Evolutionary conservation across 2,329 filamentous ascomycete genomes (phyloP), one percentile per base, ranked within the genome.

Genomic region (Aureobasidium namibiae): DNA sequence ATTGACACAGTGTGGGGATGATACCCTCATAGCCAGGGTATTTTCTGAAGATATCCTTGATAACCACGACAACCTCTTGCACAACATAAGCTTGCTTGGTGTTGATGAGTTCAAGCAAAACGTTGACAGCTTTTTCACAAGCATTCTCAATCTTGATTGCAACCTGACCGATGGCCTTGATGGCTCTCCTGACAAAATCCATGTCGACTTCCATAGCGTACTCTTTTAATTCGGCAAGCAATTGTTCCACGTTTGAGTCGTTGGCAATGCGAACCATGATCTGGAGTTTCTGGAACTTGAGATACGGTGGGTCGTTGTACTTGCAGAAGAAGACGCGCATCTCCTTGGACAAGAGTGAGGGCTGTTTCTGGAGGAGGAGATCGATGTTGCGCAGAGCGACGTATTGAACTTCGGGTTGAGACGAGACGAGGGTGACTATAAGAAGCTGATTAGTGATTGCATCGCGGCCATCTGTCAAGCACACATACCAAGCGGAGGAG

Each of bases 251-350:
- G 70, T 97, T 99, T 70, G 87, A 88, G 66, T 96, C 92, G 75
- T 96, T 97, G 62, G 92, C 90, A 85, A 99, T 97, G 73, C 94
- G 87, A 49, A 99, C 92, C 94, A 99, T 97, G 63, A 97, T 97
- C 72, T 99, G 94, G 52, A 99, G 83, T 72, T 99, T 99, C 71
- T 96, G 89, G 61, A 99, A 85, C 74, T 99, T 99, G 68, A 99
- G 86, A 72, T 99, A 99, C 23, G 91, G 91, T 1, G 94, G 92
- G 67, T 99, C 94, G 71, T 97, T 97, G 78, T 99, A 99, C 76
- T 99, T 99, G 86, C 94, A 99, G 78, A 99, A 99, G 78, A 99
- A 99, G 9, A 99, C 94, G 45, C 94, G 85, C 68, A 99, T 85
- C 74, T 99, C 94, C 74, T 97, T 97, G 80, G 90, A 95, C 10